phyloP scores from a whole-genome alignment of 169 alveolate species.

The Eimeria sp. region DNA sequence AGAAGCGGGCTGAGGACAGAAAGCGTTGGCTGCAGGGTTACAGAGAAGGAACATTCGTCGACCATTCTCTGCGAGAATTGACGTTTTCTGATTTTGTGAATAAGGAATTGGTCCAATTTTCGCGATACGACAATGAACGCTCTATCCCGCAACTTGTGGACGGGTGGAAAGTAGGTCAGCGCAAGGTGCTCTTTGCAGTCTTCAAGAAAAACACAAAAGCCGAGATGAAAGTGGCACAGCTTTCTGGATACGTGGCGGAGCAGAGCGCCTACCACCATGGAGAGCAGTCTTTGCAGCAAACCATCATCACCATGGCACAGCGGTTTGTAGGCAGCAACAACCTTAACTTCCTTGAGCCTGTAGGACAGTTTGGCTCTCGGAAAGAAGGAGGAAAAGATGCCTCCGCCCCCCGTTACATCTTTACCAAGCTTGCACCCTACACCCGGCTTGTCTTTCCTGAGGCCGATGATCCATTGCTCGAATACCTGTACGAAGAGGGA shows the following conservation, averaged over 20 bases:
- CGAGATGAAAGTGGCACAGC: conserved; percentile 98
- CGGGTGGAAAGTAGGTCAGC: conserved; percentile 99
- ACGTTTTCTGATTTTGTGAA: conserved; percentile 97
- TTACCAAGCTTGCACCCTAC: conserved; percentile 92
- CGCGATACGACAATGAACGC: conserved; percentile 98
- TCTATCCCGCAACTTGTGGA: conserved; percentile 99
- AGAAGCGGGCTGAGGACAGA: conserved; percentile 98
- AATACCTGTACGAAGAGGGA: conserved; percentile 97
- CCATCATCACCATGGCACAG: conserved; percentile 99
- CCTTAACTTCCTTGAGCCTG: conserved; percentile 84
- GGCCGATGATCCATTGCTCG: conserved; percentile 90
- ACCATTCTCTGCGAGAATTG: conserved; percentile 84
- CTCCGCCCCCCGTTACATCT: conserved; percentile 96
- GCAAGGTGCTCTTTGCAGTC: conserved; percentile 98
- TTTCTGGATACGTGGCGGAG: conserved; percentile 98
- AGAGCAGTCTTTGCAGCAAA: conserved; percentile 97
- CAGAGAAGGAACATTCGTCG: conserved; percentile 87
- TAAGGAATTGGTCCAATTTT: conserved; percentile 98
- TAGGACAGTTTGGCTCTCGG: conserved; percentile 99
- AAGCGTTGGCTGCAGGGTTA: conserved; percentile 89
- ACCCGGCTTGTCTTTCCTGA: conserved; percentile 92
- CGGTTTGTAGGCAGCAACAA: conserved; percentile 99
- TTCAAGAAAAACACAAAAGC: conserved; percentile 97
- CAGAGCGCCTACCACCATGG: conserved; percentile 99
- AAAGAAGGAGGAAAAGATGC: conserved; percentile 99